Percentiles rank a stretch among this genome's conserved stretches.
These are phyloP conservation scores for Gossypium turneri DNA, from an alignment of 345 rosid genomes.

Conservation along the genomic window DNA sequence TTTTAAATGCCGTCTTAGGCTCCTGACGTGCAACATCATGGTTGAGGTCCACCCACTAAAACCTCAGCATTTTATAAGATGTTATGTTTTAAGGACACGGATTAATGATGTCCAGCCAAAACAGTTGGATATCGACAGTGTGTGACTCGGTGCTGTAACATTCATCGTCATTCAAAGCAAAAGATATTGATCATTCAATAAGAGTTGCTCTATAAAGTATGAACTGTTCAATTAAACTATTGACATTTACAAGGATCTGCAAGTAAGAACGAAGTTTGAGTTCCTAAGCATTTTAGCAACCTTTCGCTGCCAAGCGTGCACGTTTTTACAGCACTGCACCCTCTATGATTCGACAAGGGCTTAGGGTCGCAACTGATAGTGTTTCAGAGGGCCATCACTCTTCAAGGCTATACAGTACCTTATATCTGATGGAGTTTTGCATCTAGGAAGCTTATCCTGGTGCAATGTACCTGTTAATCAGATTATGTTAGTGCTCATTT, in stretches of 20 bases:
- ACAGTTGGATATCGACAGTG: neutral
- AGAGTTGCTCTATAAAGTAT: neutral
- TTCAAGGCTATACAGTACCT: neutral
- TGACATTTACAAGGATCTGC: constrained; percentile 30
- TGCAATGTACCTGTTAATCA: neutral
- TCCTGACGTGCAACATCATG: too few relatives aligned
- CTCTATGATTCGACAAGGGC: neutral
- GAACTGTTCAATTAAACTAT: neutral
- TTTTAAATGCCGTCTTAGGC: too few relatives aligned
- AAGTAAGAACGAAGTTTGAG: neutral
- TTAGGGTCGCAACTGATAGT: neutral
- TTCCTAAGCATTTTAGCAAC: constrained; percentile 8
- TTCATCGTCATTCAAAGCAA: too few relatives aligned
- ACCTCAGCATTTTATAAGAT: too few relatives aligned
- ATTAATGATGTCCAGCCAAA: neutral
- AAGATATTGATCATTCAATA: too few relatives aligned
- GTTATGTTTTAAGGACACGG: neutral
- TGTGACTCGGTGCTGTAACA: too few relatives aligned
- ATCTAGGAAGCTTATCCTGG: neutral
- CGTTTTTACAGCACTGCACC: neutral
- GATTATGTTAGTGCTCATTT: constrained; percentile 38
- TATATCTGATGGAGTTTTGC: neutral
- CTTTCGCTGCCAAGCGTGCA: neutral
- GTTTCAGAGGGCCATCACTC: neutral
- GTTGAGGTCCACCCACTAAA: too few relatives aligned